A percentile compares a stretch with the other conserved stretches of the same genome.
Conservation (phyloP, 177 flowering plant genomes). For the Vitis hybrid region DNA sequence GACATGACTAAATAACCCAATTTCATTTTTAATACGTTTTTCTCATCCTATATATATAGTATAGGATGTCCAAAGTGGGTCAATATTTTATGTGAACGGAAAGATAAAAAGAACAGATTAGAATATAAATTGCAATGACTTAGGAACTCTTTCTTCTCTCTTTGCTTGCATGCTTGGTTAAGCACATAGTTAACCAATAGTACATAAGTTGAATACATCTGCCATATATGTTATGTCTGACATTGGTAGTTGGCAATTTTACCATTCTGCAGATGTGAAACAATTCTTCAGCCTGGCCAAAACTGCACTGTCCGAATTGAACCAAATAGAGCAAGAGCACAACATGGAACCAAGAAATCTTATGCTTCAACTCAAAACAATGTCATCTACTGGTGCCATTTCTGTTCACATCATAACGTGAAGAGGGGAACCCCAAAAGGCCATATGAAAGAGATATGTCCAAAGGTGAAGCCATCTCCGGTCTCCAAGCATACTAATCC, state of each 20-base stretch:
- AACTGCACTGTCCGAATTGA: conserved; percentile 78
- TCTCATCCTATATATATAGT: too few relatives aligned
- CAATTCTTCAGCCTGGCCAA: conserved; percentile 72
- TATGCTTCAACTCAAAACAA: conserved; percentile 39
- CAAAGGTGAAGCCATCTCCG: conserved; percentile 25
- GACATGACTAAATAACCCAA: too few relatives aligned
- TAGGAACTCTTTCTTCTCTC: too few relatives aligned
- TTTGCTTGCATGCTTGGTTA: too few relatives aligned
- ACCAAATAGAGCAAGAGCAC: conserved; percentile 39
- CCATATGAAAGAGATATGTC: conserved; percentile 54
- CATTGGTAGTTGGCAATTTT: conserved; percentile 1
- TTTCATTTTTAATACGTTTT: too few relatives aligned
- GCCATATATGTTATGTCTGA: background rate
- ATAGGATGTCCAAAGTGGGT: too few relatives aligned
- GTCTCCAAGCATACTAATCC: conserved; percentile 9
- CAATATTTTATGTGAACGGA: too few relatives aligned
- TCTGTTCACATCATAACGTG: conserved; percentile 62
- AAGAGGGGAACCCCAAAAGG: conserved; percentile 74
- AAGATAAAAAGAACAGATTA: too few relatives aligned
- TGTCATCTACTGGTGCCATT: conserved; percentile 67
- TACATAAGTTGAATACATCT: background rate
- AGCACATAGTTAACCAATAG: background rate
- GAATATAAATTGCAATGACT: too few relatives aligned
- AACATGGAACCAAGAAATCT: conserved; percentile 28
- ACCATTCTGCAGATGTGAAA: conserved; percentile 65